These are phyloP conservation scores for Microdochium paspali DNA, from an alignment of 2,329 filamentous ascomycete genomes.

Conservation along the genomic window DNA sequence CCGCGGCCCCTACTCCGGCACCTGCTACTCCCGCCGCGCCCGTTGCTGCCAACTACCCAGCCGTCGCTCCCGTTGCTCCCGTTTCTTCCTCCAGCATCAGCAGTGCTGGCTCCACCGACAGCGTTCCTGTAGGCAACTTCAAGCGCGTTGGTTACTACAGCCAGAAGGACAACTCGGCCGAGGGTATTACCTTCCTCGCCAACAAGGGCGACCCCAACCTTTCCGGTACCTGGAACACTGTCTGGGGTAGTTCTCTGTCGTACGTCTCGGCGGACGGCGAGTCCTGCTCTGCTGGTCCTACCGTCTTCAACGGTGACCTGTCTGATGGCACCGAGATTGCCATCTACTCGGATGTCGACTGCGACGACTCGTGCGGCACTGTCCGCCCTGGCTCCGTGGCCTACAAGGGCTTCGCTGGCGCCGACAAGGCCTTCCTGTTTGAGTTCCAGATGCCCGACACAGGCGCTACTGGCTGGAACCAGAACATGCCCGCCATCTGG, in stretches of 20 bases:
- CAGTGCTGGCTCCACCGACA: constrained; percentile 6
- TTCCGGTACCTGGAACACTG: constrained; percentile 28
- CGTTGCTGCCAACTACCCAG: constrained; percentile 4
- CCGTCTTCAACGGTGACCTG: constrained; percentile 25
- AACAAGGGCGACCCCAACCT: constrained; percentile 34
- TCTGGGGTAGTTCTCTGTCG: constrained; percentile 34
- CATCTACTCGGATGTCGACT: constrained; percentile 34
- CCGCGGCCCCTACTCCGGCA: constrained; percentile 10
- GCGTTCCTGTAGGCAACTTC: constrained; percentile 21
- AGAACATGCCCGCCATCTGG: constrained; percentile 69
- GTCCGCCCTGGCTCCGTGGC: constrained; percentile 31
- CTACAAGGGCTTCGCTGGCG: constrained; percentile 59
- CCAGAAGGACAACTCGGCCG: constrained; percentile 24
- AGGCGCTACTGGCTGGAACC: constrained; percentile 39
- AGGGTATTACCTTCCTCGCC: constrained; percentile 38
- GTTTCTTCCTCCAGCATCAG: constrained; percentile 5
- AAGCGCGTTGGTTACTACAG: constrained; percentile 35
- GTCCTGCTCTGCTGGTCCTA: constrained; percentile 25
- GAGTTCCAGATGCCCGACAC: constrained; percentile 64
- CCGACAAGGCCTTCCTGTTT: constrained; percentile 63
- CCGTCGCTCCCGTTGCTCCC: constrained; percentile 5
- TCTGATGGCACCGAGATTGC: constrained; percentile 34
- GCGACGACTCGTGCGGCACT: constrained; percentile 32
- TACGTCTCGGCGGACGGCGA: constrained; percentile 33
- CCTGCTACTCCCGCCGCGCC: constrained; percentile 8